A percentile compares a stretch with the other conserved stretches of the same genome.
Conservation (phyloP, 2,329 filamentous ascomycete species). For the Fusarium verticillioides region DNA sequence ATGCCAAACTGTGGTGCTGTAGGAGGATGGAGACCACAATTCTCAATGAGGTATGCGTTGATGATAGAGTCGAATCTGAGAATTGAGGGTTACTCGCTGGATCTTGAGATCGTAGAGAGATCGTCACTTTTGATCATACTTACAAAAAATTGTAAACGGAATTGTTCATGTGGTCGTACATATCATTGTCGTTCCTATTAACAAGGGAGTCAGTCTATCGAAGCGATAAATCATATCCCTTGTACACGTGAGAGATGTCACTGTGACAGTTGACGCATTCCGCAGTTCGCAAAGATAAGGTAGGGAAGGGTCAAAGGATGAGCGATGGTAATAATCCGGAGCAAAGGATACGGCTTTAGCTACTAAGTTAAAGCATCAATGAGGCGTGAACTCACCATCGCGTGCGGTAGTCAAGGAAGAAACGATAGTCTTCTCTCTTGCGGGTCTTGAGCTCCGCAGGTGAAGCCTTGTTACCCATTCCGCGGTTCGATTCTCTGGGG, state of each 20-base stretch:
- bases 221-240: constrained; percentile 12
- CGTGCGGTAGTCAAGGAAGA: constrained; percentile 83
- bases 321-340: background rate
- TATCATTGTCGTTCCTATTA: constrained; percentile 87
- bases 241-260: background rate
- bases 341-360: background rate
- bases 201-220: constrained; percentile 28
- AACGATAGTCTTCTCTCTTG: constrained; percentile 78
- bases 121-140: constrained; percentile 33
- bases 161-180: constrained; percentile 96
- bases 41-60: constrained; percentile 86
- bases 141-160: constrained; percentile 84
- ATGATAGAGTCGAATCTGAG: constrained; percentile 85
- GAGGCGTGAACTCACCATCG: constrained; percentile 71
- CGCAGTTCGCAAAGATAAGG: constrained; percentile 1
- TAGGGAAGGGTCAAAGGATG: background rate
- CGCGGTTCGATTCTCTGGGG: constrained; percentile 5
- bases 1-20: constrained; percentile 80
- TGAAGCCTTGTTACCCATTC: constrained; percentile 33
- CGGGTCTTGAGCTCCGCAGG: constrained; percentile 65
- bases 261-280: constrained; percentile 9
- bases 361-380: background rate
- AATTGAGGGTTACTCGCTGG: background rate
- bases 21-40: constrained; percentile 78
- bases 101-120: background rate